phyloP scores from a whole-genome alignment of 345 rosid species.

The Angophora floribunda region DNA sequence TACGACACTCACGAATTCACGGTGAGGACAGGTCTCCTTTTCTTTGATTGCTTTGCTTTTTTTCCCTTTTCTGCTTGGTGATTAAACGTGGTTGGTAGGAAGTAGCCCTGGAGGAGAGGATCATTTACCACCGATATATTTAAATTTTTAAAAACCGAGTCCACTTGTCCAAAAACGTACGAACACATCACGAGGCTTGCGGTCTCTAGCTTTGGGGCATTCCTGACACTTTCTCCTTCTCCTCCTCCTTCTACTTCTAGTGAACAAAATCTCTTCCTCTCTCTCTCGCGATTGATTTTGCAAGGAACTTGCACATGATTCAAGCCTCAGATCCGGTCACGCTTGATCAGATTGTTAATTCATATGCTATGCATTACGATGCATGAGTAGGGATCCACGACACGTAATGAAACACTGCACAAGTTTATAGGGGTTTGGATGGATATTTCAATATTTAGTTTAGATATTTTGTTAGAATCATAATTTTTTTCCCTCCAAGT shows the following conservation, averaged over 20 bases:
- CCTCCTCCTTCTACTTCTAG: background rate
- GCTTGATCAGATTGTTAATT: background rate
- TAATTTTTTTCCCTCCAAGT: background rate
- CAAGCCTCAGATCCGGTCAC: background rate
- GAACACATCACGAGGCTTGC: background rate
- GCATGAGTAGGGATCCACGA: background rate
- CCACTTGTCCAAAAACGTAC: background rate
- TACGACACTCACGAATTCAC: background rate
- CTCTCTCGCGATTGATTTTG: background rate
- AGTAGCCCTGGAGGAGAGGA: background rate
- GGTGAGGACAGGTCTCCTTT: background rate
- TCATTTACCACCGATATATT: background rate
- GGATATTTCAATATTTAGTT: too few relatives aligned
- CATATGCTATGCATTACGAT: background rate
- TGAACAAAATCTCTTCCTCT: background rate
- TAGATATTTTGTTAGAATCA: background rate
- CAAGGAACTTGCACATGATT: background rate
- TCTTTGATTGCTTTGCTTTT: background rate
- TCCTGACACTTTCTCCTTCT: background rate
- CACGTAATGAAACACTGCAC: background rate
- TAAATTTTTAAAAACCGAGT: background rate
- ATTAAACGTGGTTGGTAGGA: background rate
- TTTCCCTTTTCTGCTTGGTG: background rate
- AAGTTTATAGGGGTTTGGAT: too few relatives aligned
- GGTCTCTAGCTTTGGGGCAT: background rate